Base-by-base conservation (phyloP, 805 yeast genomes). In the Nakazawaea siamensis region DNA sequence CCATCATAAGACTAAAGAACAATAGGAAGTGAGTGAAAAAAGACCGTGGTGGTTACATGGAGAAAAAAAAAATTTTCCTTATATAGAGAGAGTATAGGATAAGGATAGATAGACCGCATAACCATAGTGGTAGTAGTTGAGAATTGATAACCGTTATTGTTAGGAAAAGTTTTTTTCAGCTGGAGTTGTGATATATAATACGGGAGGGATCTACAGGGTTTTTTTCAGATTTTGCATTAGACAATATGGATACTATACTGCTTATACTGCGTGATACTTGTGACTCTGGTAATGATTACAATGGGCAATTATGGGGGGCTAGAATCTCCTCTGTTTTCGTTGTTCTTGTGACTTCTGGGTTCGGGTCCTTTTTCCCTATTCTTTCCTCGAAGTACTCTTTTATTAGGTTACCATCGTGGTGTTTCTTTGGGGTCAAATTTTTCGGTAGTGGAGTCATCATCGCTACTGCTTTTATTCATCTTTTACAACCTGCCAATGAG, bases 391-490 rank as follows among this genome's bases (percentile, higher is more conserved):
- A 57, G 35, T 68, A 66, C 45, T 68, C 78, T 1, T 62, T 64
- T 43, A 55, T 75, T 31, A 57, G 68, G 37, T 43, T 75, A 37
- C 81, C 81, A 1, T 39, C 54, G 4, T 53, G 58, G 58, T 49
- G 56, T 29, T 66, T 65, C 43, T 61, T 63, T 47, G 47, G 60
- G 27, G 58, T 62, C 42, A 52, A 73, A 52, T 71, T 65, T 58
- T 79, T 79, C 47, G 90, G 90, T 46, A 68, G 85, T 4, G 90
- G 90, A 34, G 88, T 80, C 30, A 80, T 80, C 45, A 62, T 80
- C 3, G 81, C 88, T 9, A 80, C 90, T 6, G 84, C 86, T 0
- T 81, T 77, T 46, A 68, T 80, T 39, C 90, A 80, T 56, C 54
- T 79, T 38, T 58, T 79, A 47, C 64, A 66, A 36, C 79, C 79